These are phyloP conservation scores for Boletus pseudo-olivaceus DNA, from an alignment of 768 basidiomycete species.

Conservation along the genomic window DNA sequence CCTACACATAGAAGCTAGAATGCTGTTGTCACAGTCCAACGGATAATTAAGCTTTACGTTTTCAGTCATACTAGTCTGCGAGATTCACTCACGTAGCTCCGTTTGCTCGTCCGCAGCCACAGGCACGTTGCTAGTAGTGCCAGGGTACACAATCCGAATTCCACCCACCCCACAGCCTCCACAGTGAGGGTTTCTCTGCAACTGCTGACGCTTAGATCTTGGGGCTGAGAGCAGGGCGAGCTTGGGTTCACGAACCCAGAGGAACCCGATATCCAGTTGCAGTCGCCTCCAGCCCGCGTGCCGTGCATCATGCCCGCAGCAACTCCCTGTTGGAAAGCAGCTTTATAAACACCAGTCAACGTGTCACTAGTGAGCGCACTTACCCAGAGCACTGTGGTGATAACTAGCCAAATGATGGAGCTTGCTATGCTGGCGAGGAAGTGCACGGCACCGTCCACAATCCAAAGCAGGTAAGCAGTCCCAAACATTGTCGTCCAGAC, in stretches of 20 bases:
- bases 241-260: constrained; percentile 25
- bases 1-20: constrained; percentile 34
- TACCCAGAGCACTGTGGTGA: constrained; percentile 69
- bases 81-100: constrained; percentile 41
- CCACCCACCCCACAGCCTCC: constrained; percentile 74
- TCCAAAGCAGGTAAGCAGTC: constrained; percentile 67
- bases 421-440: constrained; percentile 74
- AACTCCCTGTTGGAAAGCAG: constrained; percentile 46
- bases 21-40: constrained; percentile 23
- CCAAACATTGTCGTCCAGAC: constrained; percentile 76
- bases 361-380: constrained; percentile 16
- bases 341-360: neutral
- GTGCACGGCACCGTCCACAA: constrained; percentile 60
- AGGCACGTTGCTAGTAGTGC: constrained; percentile 54
- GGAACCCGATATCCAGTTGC: constrained; percentile 44
- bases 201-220: constrained; percentile 34
- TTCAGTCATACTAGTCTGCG: constrained; percentile 39
- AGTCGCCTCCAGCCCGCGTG: constrained; percentile 58
- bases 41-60: constrained; percentile 18
- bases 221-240: constrained; percentile 22
- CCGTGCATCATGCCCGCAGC: constrained; percentile 66
- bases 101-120: constrained; percentile 43
- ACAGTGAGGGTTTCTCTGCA: constrained; percentile 73
- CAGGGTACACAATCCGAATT: constrained; percentile 58
- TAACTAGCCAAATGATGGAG: constrained; percentile 68